A percentile compares a stretch with the other conserved stretches of the same genome.
These are phyloP conservation scores for Ambrosia artemisiifolia DNA, from an alignment of 129 eudicot species.

Conservation along the genomic window DNA sequence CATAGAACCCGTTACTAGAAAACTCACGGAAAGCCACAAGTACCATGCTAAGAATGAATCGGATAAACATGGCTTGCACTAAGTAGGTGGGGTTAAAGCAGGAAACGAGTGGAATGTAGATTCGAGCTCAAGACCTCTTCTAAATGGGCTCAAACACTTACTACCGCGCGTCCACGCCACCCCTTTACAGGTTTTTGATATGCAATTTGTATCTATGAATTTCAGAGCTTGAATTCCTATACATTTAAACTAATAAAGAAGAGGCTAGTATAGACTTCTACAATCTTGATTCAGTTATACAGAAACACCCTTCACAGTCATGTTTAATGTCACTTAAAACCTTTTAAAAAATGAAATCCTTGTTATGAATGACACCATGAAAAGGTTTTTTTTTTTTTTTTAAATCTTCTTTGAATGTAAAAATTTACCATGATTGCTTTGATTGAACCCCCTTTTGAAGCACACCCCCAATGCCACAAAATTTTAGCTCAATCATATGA, in stretches of 20 bases:
- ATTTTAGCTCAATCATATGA: conserved; percentile 19
- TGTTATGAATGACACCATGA: conserved; percentile 12
- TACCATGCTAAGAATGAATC: too few relatives aligned
- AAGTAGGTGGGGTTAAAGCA: too few relatives aligned
- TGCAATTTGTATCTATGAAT: too few relatives aligned
- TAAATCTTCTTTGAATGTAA: not conserved
- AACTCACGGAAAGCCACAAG: too few relatives aligned
- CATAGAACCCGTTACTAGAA: too few relatives aligned
- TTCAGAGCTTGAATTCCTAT: not conserved
- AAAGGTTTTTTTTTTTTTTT: not conserved
- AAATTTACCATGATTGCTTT: conserved; percentile 18
- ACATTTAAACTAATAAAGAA: not conserved
- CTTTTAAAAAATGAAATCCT: not conserved
- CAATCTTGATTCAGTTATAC: too few relatives aligned
- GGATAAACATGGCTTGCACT: too few relatives aligned
- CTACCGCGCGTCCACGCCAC: too few relatives aligned
- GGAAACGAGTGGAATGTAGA: too few relatives aligned
- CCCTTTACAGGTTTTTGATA: too few relatives aligned
- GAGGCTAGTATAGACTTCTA: not conserved
- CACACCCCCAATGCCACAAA: not conserved
- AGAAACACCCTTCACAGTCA: not conserved
- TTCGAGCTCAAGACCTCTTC: too few relatives aligned
- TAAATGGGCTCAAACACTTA: too few relatives aligned
- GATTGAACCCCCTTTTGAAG: conserved; percentile 21
- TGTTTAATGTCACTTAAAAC: not conserved